Percentiles rank a stretch among this genome's conserved stretches.
phyloP scores from a whole-genome alignment of 108 stramenopile genomes.

The Stephanodiscus triporus region DNA sequence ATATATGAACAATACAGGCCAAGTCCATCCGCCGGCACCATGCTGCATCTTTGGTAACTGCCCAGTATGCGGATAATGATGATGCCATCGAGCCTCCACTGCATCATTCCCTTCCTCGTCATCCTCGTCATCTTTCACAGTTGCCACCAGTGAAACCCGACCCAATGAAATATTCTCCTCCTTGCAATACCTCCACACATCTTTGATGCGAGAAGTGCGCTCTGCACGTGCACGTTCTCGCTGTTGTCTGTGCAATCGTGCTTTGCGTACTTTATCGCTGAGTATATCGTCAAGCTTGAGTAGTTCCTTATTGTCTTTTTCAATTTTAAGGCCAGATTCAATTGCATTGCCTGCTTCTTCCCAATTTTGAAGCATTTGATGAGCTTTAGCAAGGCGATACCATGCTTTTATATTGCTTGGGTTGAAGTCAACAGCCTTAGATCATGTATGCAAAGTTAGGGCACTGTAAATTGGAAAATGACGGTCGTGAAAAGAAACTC shows the following conservation, averaged over 20 bases:
- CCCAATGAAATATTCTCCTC: constrained; percentile 71
- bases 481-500: background rate
- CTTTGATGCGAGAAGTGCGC: constrained; percentile 76
- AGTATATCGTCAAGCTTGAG: constrained; percentile 65
- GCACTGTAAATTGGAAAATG: background rate
- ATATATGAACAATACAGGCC: constrained; percentile 87
- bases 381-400: constrained; percentile 86
- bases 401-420: constrained; percentile 83
- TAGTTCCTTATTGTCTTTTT: constrained; percentile 71
- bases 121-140: constrained; percentile 78
- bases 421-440: constrained; percentile 60
- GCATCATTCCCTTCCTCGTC: constrained; percentile 54
- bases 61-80: constrained; percentile 85
- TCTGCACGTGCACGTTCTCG: constrained; percentile 80
- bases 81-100: constrained; percentile 81
- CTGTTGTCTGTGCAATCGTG: constrained; percentile 74
- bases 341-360: constrained; percentile 86
- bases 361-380: constrained; percentile 81
- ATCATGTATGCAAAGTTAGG: background rate
- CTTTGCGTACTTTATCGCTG: constrained; percentile 63
- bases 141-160: constrained; percentile 75
- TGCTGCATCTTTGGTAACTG: constrained; percentile 52
- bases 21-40: constrained; percentile 61
- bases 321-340: constrained; percentile 72
- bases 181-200: constrained; percentile 87